A percentile compares a stretch with the other conserved stretches of the same genome.
phyloP scores from a whole-genome alignment of 2,329 filamentous ascomycete species.

The Lachnellula arida region DNA sequence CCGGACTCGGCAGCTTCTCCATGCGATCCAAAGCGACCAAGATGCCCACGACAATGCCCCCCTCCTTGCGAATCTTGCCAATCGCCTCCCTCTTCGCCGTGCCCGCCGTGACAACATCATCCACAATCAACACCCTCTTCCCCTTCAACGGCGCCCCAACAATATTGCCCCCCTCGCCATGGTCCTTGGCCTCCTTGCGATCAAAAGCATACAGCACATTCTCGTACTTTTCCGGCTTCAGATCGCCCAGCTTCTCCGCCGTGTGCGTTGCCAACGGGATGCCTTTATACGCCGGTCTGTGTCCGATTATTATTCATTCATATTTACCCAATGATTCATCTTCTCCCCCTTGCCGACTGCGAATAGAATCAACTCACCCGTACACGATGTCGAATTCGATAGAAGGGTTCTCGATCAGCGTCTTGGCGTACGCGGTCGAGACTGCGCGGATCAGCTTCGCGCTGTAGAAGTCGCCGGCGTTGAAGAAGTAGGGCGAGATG shows the following conservation, averaged over 20 bases:
- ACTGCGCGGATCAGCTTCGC: slow-evolving; percentile 73
- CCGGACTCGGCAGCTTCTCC: slow-evolving; percentile 68
- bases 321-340: too few species aligned
- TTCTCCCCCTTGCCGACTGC: too few species aligned
- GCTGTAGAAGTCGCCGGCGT: slow-evolving; percentile 85
- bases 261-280: slow-evolving; percentile 83
- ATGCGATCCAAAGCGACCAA: slow-evolving; percentile 83
- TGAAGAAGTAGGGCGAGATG: slow-evolving; percentile 95
- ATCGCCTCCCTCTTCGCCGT: slow-evolving; percentile 93
- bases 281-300: slow-evolving; percentile 83
- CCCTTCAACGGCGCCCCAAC: slow-evolving; percentile 82
- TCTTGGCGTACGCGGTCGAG: slow-evolving; percentile 72
- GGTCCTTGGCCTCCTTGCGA: slow-evolving; percentile 92
- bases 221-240: slow-evolving; percentile 62
- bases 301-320: too few species aligned
- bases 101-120: slow-evolving; percentile 94
- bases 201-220: slow-evolving; percentile 83
- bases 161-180: slow-evolving; percentile 91
- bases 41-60: slow-evolving; percentile 80
- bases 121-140: slow-evolving; percentile 82
- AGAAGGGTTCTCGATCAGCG: slow-evolving; percentile 45
- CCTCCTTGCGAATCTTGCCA: slow-evolving; percentile 79
- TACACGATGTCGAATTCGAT: slow-evolving; percentile 80
- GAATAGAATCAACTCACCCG: slow-evolving; percentile 36
- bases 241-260: slow-evolving; percentile 66